Conservation (phyloP, 1,284 basidiomycete species). For the Leccinum variabile region DNA sequence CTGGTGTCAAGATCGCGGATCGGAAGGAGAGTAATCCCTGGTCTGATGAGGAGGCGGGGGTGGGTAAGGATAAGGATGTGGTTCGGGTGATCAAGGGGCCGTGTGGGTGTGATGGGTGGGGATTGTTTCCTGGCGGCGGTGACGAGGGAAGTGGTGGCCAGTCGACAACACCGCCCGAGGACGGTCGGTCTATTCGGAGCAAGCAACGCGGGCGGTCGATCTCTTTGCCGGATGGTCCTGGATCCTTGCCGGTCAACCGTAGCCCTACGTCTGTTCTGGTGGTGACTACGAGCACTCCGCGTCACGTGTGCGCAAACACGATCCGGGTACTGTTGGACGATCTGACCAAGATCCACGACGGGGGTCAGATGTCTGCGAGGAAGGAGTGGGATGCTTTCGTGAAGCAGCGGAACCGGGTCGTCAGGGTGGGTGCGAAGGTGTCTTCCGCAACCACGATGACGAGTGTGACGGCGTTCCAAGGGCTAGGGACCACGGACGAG, state of each 20-base stretch:
- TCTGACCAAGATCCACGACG: slow-evolving; percentile 85
- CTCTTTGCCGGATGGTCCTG: slow-evolving; percentile 28
- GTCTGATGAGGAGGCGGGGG: slow-evolving; percentile 57
- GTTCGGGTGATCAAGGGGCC: slow-evolving; percentile 61
- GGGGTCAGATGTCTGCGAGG: slow-evolving; percentile 70
- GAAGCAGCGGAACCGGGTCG: slow-evolving; percentile 55
- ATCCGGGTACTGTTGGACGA: slow-evolving; percentile 78
- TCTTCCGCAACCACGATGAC: slow-evolving; percentile 9
- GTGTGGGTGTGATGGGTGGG: slow-evolving; percentile 57
- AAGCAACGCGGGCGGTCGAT: slow-evolving; percentile 38
- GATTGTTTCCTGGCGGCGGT: slow-evolving; percentile 11
- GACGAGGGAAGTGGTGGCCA: slow-evolving; percentile 17
- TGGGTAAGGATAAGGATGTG: slow-evolving; percentile 15
- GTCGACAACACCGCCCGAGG: slow-evolving; percentile 17
- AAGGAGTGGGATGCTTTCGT: slow-evolving; percentile 91
- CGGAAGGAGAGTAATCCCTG: slow-evolving; percentile 73
- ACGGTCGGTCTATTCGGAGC: slow-evolving; percentile 34
- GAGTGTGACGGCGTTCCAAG: slow-evolving; percentile 54
- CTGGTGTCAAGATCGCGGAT: slow-evolving; percentile 85
- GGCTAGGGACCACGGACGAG: slow-evolving; percentile 59
- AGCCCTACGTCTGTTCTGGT: slow-evolving; percentile 52
- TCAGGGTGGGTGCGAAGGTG: slow-evolving; percentile 23
- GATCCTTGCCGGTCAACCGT: neutral
- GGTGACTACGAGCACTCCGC: slow-evolving; percentile 58
- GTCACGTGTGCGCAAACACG: slow-evolving; percentile 73